Evolutionary conservation across 108 stramenopile species (phyloP).

Genomic region (Stephanodiscus triporus): DNA sequence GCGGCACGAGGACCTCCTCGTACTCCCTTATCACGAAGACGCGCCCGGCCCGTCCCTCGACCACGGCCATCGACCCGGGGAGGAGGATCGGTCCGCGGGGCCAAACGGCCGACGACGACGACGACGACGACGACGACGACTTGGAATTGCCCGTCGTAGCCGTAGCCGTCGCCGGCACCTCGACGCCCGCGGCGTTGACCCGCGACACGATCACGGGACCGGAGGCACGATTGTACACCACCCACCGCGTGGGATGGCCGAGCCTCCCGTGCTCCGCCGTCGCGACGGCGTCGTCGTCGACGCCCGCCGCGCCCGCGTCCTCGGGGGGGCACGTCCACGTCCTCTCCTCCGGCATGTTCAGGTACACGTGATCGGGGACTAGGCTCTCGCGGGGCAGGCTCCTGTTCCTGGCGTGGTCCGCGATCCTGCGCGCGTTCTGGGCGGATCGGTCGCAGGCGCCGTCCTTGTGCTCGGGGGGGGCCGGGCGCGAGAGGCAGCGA

Average conservation of each 20-base stretch:
- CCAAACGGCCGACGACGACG: conserved; percentile 21
- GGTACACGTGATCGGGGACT: conserved; percentile 2
- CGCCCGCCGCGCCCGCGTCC: too few relatives aligned
- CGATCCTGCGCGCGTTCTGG: background rate
- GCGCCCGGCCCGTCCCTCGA: conserved; percentile 28
- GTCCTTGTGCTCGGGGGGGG: conserved; percentile 14
- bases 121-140: background rate
- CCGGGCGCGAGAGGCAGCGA: background rate
- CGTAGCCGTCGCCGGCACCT: conserved; percentile 16
- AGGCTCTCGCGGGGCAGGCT: background rate
- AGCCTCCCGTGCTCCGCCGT: background rate
- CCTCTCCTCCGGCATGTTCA: conserved; percentile 28
- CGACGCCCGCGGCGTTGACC: background rate
- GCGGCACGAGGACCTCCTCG: conserved; percentile 11
- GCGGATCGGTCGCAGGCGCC: background rate
- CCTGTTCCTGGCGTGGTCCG: background rate
- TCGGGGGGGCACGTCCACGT: conserved; percentile 26
- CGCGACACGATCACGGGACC: conserved; percentile 13
- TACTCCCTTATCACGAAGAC: conserved; percentile 22
- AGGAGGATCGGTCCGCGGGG: conserved; percentile 31
- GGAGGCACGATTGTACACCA: conserved; percentile 20
- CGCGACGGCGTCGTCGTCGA: background rate
- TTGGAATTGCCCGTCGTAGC: background rate
- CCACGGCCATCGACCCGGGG: conserved; percentile 22
- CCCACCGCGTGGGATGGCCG: conserved; percentile 15